phyloP scores from a whole-genome alignment of 2,329 filamentous ascomycete genomes.

The Acephala macrosclerotiorum region DNA sequence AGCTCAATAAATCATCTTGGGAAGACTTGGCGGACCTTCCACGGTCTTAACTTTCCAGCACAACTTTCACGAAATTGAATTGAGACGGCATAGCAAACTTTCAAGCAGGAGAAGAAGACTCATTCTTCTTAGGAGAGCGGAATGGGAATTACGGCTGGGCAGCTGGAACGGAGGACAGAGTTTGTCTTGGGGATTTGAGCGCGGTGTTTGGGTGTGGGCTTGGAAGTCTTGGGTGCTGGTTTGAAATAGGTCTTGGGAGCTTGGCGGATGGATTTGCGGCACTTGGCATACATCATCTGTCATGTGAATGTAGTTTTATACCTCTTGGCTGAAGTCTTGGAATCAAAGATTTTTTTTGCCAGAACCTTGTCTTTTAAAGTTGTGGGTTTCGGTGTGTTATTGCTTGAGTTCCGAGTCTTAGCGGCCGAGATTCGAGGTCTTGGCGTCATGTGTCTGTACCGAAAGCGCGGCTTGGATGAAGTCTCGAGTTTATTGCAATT shows the following conservation, averaged over 20 bases:
- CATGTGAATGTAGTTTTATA: background rate
- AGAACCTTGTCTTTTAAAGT: no score
- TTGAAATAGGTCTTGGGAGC: constrained; percentile 1
- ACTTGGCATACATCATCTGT: background rate
- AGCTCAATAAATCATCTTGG: background rate
- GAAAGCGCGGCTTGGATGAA: background rate
- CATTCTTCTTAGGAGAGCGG: background rate
- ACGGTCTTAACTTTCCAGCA: no score
- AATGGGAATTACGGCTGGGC: background rate
- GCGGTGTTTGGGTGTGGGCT: no score
- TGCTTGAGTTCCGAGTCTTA: no score
- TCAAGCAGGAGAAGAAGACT: background rate
- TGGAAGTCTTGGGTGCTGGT: background rate
- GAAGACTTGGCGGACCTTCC: background rate
- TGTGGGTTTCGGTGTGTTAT: no score
- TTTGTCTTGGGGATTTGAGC: no score
- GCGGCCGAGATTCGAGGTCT: no score
- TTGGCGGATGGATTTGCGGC: background rate
- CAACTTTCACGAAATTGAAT: no score
- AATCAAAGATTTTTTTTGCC: no score
- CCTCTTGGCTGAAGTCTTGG: no score
- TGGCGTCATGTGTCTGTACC: no score
- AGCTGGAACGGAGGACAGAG: background rate
- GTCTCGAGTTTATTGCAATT: background rate
- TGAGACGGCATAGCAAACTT: background rate